Percentiles rank a stretch among this genome's conserved stretches.
These are phyloP conservation scores for Diaporthe citri DNA, from an alignment of 2,329 filamentous ascomycete species.

Conservation along the genomic window DNA sequence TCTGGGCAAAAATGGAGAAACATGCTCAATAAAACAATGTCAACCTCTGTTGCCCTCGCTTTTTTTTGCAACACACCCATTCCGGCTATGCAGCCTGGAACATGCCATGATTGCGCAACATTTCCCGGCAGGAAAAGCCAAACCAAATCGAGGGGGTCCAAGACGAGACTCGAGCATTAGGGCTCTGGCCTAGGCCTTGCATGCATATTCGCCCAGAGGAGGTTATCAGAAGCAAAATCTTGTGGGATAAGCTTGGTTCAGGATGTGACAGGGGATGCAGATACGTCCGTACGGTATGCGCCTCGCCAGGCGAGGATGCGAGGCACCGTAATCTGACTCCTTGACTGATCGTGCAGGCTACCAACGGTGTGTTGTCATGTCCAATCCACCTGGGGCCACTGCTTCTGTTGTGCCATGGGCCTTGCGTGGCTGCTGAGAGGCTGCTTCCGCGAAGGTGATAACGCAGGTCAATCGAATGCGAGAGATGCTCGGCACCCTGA, in stretches of 20 bases:
- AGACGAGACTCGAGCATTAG: not conserved
- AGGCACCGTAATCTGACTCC: conserved; percentile 14
- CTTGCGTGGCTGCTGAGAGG: conserved; percentile 30
- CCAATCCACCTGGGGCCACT: conserved; percentile 6
- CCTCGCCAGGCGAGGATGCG: conserved; percentile 21
- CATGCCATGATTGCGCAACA: not conserved
- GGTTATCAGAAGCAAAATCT: conserved; percentile 23
- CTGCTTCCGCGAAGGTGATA: not conserved
- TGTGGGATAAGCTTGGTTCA: conserved; percentile 7
- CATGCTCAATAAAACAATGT: not conserved
- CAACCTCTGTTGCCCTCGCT: not conserved
- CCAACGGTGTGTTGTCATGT: conserved; percentile 25
- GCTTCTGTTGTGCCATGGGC: not conserved
- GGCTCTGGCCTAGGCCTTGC: not conserved
- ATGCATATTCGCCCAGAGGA: not conserved
- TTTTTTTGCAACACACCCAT: conserved; percentile 17
- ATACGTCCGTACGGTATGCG: not conserved
- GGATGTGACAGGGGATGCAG: conserved; percentile 14
- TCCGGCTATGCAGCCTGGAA: conserved; percentile 4
- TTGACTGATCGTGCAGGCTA: conserved; percentile 12
- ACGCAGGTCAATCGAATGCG: conserved; percentile 8
- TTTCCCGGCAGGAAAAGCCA: conserved; percentile 1
- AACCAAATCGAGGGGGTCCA: not conserved
- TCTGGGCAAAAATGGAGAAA: conserved; percentile 24
- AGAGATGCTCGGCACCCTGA: conserved; percentile 5